phyloP scores from a whole-genome alignment of 148 eudicot genomes.

The Pouteria glomerata region DNA sequence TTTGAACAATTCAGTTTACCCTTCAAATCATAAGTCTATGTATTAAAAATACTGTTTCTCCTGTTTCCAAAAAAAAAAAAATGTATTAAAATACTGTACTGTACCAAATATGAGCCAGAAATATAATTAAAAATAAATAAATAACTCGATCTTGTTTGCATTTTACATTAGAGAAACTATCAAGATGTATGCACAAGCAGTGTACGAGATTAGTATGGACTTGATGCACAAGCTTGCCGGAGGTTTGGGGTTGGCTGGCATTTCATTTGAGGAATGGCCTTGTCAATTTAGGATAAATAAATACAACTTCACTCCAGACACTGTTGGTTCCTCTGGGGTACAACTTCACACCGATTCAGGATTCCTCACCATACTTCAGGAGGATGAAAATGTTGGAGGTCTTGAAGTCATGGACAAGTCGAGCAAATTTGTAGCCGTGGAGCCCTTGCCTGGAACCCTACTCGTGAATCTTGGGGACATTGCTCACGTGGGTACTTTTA shows the following conservation, averaged over 20 bases:
- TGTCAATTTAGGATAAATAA: conserved; percentile 71
- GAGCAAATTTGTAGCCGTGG: conserved; percentile 43
- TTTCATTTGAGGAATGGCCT: conserved; percentile 50
- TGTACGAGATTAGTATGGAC: conserved; percentile 38
- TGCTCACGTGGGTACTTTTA: conserved; percentile 39
- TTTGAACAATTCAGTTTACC: too few relatives aligned
- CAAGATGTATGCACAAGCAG: conserved; percentile 45
- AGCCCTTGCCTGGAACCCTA: conserved; percentile 60
- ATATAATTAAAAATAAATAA: too few relatives aligned
- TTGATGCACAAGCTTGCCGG: conserved; percentile 36
- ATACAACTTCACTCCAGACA: conserved; percentile 53
- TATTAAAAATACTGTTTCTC: too few relatives aligned
- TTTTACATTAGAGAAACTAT: conserved; percentile 36
- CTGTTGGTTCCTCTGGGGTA: conserved; percentile 51
- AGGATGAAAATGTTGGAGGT: conserved; percentile 68
- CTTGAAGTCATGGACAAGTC: conserved; percentile 62
- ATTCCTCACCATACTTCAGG: conserved; percentile 67
- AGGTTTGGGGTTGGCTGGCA: conserved; percentile 39
- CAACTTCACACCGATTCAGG: conserved; percentile 76
- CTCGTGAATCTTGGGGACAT: conserved; percentile 65
- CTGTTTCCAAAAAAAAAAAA: too few relatives aligned
- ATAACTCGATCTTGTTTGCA: too few relatives aligned
- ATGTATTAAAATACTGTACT: too few relatives aligned
- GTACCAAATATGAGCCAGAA: too few relatives aligned
- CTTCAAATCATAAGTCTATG: too few relatives aligned